Base-by-base conservation (phyloP, 345 rosid species). In the Zanthoxylum bungeanum region DNA sequence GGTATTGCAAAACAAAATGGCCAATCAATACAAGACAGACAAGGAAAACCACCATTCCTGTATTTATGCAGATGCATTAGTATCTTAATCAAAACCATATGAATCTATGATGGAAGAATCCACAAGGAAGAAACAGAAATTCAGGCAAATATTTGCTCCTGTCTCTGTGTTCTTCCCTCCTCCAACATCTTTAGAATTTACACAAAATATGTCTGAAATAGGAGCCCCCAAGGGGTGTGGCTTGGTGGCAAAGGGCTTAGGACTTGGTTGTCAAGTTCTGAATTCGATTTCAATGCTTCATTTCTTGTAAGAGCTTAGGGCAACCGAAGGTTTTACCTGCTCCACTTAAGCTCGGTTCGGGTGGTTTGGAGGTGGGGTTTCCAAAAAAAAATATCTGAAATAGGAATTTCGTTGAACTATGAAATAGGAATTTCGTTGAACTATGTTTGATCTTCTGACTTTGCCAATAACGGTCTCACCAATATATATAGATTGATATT, bases 1-100 rank as follows among this genome's bases (percentile, higher is more conserved):
- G 85, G 79, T 95, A 88, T 83, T 92, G 99, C 86, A 91, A 73
- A 83, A 93, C 91, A 69, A 95, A 95, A 71, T 91, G 94, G 64
- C 97, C 91, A 75, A 91, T 86, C 84, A 95, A 77, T 76, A 89
- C 73, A 59, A 80, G 69, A 60, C 92, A 82, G 51, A 93, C 87
- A 77, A 89, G 76, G 81, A 79, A 63, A 68, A 89, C 84, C 85
- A 88, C 85, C 78, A 86, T 75, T 76, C 98, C 99, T 95, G 85
- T 42, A 71, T 27, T 46, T 31, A 51, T 52, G 33, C 3, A 55
- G 57, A 68, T 59, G 39, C 21, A 60, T 79, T 66, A 81, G 73
- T 39, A 60, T 64, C 64, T 71, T 68, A 65, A 75, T 60, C 36
- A 52, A 47, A 27, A 47, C 49, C 25, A 60, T 16, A 16, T 60